phyloP scores from a whole-genome alignment of 2,329 filamentous ascomycete genomes.

The Dryadomyces sulphureus region DNA sequence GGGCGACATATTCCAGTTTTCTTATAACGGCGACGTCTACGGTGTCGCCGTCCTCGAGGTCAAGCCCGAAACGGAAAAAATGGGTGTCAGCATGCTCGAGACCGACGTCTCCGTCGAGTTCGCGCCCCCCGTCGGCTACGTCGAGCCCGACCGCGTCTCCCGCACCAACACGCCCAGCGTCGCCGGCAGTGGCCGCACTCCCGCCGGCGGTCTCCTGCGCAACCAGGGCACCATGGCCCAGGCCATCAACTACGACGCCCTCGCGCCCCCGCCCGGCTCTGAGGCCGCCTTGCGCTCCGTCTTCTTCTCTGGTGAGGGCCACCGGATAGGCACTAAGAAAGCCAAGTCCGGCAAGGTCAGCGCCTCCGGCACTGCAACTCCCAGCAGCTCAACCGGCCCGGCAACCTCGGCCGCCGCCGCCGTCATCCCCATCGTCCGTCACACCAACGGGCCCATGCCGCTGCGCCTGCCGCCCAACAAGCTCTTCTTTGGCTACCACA shows the following conservation, averaged over 20 bases:
- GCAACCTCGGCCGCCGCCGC: constrained; percentile 41
- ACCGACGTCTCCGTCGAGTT: constrained; percentile 96
- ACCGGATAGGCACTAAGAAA: constrained; percentile 74
- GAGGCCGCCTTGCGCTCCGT: constrained; percentile 49
- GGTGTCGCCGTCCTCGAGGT: constrained; percentile 88
- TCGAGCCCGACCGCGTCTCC: constrained; percentile 55
- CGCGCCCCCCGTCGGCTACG: constrained; percentile 82
- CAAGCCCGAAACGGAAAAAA: constrained; percentile 69
- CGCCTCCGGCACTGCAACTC: neutral
- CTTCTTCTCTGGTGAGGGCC: constrained; percentile 67
- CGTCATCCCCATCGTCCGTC: constrained; percentile 21
- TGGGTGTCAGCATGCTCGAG: constrained; percentile 86
- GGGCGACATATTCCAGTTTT: constrained; percentile 89
- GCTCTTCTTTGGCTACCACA: constrained; percentile 90
- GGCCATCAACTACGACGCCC: constrained; percentile 89
- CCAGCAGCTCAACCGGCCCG: constrained; percentile 23
- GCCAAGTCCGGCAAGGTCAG: constrained; percentile 54
- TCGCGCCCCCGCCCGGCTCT: constrained; percentile 54
- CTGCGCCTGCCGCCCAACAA: constrained; percentile 76
- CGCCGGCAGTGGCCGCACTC: constrained; percentile 63
- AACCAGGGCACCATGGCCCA: constrained; percentile 90
- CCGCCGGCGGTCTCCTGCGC: constrained; percentile 61
- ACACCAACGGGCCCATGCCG: constrained; percentile 70
- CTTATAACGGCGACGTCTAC: constrained; percentile 90
- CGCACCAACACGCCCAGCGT: constrained; percentile 40